A percentile compares a stretch with the other conserved stretches of the same genome.
Evolutionary conservation across 768 basidiomycete genomes (phyloP).

Genomic region (Mycena maculata): DNA sequence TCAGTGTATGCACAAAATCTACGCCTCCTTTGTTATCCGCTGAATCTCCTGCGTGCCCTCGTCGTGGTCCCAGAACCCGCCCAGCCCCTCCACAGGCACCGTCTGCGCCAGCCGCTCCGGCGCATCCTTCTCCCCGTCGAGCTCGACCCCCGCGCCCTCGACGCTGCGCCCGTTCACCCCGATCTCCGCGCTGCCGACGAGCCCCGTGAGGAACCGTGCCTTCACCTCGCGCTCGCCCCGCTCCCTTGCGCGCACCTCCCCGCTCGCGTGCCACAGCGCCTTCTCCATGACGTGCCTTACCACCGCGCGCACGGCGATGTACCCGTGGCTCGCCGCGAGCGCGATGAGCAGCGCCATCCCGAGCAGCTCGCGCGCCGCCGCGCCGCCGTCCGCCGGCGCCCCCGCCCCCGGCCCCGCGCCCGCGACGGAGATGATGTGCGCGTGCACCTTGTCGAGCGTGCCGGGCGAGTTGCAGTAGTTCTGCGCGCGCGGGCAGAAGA

Average conservation of each 20-base stretch:
- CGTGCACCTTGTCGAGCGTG: conserved; percentile 44
- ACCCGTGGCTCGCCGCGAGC: conserved; percentile 89
- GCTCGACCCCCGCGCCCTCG: conserved; percentile 35
- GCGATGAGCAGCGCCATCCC: conserved; percentile 78
- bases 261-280: conserved; percentile 80
- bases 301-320: conserved; percentile 69
- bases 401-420: conserved; percentile 24
- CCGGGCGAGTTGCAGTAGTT: conserved; percentile 35
- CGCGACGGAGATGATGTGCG: conserved; percentile 41
- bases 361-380: conserved; percentile 63
- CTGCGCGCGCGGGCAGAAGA: conserved; percentile 65
- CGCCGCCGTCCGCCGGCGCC: conserved; percentile 35
- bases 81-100: conserved; percentile 41
- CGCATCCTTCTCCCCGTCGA: conserved; percentile 22
- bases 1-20: too few relatives aligned
- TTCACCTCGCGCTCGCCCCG: conserved; percentile 62
- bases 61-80: conserved; percentile 75
- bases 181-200: conserved; percentile 38
- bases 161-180: conserved; percentile 37
- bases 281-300: conserved; percentile 80
- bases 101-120: conserved; percentile 26
- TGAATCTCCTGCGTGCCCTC: conserved; percentile 81
- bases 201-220: conserved; percentile 50
- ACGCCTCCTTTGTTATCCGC: conserved; percentile 72
- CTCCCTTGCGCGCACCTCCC: conserved; percentile 70